Evolutionary conservation across 805 yeast genomes (phyloP).

Genomic region (Candida nanaspora): DNA sequence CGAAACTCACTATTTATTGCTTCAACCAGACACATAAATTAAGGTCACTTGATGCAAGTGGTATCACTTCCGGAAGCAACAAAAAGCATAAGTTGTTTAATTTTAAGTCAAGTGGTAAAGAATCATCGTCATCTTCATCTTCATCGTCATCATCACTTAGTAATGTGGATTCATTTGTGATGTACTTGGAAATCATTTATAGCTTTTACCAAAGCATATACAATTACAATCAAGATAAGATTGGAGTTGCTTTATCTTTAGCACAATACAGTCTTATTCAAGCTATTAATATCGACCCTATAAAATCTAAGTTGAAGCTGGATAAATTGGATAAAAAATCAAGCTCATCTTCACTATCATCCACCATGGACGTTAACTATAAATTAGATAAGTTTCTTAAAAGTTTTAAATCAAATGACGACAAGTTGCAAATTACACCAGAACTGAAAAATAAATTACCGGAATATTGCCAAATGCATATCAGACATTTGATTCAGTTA

Average conservation of each 20-base stretch:
- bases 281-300: conserved; percentile 18
- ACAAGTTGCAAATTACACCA: background rate
- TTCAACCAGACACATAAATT: background rate
- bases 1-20: background rate
- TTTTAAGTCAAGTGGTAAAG: conserved; percentile 5
- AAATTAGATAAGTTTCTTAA: conserved; percentile 12
- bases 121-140: background rate
- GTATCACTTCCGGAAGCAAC: conserved; percentile 20
- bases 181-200: conserved; percentile 13
- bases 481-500: conserved; percentile 8
- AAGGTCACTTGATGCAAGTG: conserved; percentile 8
- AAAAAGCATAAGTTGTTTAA: conserved; percentile 13
- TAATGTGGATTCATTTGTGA: background rate
- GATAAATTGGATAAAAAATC: background rate
- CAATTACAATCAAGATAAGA: conserved; percentile 14
- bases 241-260: conserved; percentile 21
- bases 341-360: no score
- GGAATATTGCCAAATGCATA: background rate
- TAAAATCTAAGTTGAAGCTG: conserved; percentile 17
- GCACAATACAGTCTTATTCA: conserved; percentile 16
- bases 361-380: conserved; percentile 5
- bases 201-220: conserved; percentile 20
- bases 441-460: background rate
- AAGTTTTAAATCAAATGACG: conserved; percentile 2
- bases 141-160: conserved; percentile 3